Base-by-base conservation (phyloP, 345 rosid genomes). In the Gossypium bickii region DNA sequence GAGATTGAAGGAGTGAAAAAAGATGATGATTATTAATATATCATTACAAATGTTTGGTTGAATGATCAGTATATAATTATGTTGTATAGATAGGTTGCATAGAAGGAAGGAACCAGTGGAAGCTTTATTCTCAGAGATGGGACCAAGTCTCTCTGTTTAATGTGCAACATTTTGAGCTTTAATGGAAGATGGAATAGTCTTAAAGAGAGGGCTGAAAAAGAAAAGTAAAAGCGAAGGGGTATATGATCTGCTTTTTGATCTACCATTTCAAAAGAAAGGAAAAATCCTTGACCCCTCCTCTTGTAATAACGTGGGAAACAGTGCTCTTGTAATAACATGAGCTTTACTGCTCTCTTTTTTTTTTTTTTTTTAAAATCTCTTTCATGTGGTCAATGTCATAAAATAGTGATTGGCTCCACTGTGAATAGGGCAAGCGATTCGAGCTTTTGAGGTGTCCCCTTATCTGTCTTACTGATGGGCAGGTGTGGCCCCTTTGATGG, bases 181-280 rank as follows among this genome's bases (percentile, higher is more conserved):
- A 78, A 69, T 80, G 84, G 83, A 80, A 75, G 82, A 85, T 81
- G 89, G 90, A 82, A 81, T 85, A 84, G 91, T 86, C 93, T 82
- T 85, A 89, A 87, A 89, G 91, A 80, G 88, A 80, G 79, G 78
- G 84, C 86, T 80, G 72, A 72, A 84, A 86, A 86, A 84, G 72
- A 72, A 84, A 86, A 86, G 85, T 58, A 79, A 89, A 89, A 83
- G 86, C 16, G 15, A 16, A 34, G 41, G 20, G 24, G 52, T 63
- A 20, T 77, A 11, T 24, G 63, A 24, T 59, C 75, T 83, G 87
- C 87, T 82, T 83, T 34, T 74, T 76, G 70, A 78, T 83, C 80
- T 70, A 82, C 79, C 86, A 84, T 84, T 84, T 81, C 41, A 71
- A 78, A 84, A 29, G 18, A 25, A 79, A 75, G 76, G 65, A 73